Conservation (phyloP, 148 eudicot genomes). For the Rhododendron kiyosumense region DNA sequence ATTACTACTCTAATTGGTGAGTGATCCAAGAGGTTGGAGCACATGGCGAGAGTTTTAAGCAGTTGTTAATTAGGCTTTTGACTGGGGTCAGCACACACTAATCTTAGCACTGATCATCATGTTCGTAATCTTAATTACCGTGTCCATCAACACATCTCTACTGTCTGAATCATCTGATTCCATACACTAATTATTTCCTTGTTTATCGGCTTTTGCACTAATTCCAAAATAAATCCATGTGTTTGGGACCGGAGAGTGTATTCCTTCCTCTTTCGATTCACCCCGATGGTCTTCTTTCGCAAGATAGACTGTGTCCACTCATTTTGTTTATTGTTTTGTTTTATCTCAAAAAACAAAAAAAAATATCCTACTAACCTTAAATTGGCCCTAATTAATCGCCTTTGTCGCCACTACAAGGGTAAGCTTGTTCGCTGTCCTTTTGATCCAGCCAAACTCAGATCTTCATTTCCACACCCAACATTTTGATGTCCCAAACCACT, state of each 20-base stretch:
- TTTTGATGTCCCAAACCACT: too few species aligned
- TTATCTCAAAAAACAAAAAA: too few species aligned
- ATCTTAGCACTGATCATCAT: not conserved
- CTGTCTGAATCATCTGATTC: not conserved
- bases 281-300: not conserved
- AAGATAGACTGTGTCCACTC: not conserved
- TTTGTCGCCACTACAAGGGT: too few species aligned
- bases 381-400: too few species aligned
- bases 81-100: not conserved
- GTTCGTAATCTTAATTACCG: not conserved
- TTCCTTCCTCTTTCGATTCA: not conserved
- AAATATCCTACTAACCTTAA: too few species aligned
- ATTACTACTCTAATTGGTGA: not conserved
- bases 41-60: not conserved
- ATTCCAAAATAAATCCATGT: not conserved
- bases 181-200: not conserved
- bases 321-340: not conserved
- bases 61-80: not conserved
- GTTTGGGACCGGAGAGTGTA: not conserved
- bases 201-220: not conserved
- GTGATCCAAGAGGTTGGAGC: slow-evolving; percentile 3
- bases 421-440: too few species aligned
- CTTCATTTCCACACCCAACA: too few species aligned
- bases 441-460: too few species aligned
- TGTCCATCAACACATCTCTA: not conserved